A percentile compares a stretch with the other conserved stretches of the same genome.
Evolutionary conservation across 495 filamentous ascomycete genomes (phyloP).

Genomic region (Hypoxylon intermedium): DNA sequence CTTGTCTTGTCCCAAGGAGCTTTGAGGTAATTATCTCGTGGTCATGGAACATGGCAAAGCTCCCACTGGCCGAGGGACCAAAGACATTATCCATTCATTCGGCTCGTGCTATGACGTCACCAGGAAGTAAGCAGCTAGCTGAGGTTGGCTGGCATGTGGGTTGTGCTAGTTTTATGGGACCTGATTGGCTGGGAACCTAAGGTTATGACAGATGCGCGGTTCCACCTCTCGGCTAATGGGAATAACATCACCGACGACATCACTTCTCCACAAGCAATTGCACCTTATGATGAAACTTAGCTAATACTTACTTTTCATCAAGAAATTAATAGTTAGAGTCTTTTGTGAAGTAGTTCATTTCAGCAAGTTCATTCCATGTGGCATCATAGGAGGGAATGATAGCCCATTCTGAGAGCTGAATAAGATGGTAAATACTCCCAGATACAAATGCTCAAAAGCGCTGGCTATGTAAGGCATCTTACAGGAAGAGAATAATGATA

Average conservation of each 20-base stretch:
- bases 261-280: conserved; percentile 26
- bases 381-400: no score
- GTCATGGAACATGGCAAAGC: conserved; percentile 25
- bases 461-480: no score
- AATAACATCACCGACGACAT: conserved; percentile 28
- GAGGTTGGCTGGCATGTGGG: conserved; percentile 4
- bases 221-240: conserved; percentile 17
- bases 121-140: conserved; percentile 15
- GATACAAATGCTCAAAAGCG: no score
- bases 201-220: neutral
- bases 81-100: conserved; percentile 20
- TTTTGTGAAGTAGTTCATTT: no score
- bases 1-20: conserved; percentile 13
- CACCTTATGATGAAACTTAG: conserved; percentile 25
- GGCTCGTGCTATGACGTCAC: conserved; percentile 30
- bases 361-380: no score
- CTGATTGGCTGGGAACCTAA: conserved; percentile 28
- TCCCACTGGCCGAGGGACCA: conserved; percentile 23
- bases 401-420: no score
- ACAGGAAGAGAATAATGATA: no score
- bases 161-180: conserved; percentile 6
- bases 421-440: no score
- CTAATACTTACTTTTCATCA: no score
- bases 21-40: conserved; percentile 35
- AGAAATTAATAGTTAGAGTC: no score